Evolutionary conservation across 176 grass and related monocot genomes (phyloP).

Genomic region (Cenchrus purpureus): DNA sequence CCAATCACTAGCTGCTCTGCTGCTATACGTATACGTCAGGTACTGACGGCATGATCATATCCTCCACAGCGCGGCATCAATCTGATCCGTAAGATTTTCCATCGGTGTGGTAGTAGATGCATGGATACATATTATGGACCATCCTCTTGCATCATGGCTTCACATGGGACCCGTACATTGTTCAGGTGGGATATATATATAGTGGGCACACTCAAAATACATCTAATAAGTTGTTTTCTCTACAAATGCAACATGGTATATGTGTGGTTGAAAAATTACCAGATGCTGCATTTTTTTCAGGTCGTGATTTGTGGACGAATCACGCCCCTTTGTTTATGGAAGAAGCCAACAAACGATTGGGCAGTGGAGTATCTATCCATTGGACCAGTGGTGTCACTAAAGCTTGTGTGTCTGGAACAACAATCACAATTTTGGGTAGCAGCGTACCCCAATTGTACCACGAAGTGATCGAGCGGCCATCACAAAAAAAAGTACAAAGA

Average conservation of each 20-base stretch:
- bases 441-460: background rate
- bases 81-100: too few relatives aligned
- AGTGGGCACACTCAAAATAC: too few relatives aligned
- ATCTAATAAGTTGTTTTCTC: too few relatives aligned
- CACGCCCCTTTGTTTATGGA: slow-evolving; percentile 12
- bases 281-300: background rate
- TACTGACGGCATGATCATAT: too few relatives aligned
- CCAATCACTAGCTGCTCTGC: too few relatives aligned
- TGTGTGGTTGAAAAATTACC: background rate
- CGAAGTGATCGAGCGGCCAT: background rate
- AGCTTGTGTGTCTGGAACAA: background rate
- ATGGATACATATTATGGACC: too few relatives aligned
- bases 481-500: background rate
- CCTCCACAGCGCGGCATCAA: too few relatives aligned
- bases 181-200: too few relatives aligned
- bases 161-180: too few relatives aligned
- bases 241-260: background rate
- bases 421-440: background rate
- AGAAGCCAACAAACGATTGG: slow-evolving; percentile 26
- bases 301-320: background rate
- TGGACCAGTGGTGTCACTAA: slow-evolving; percentile 28
- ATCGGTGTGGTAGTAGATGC: too few relatives aligned
- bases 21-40: too few relatives aligned
- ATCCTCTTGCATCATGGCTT: too few relatives aligned
- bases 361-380: background rate